These are phyloP conservation scores for Russula sp. DNA, from an alignment of 768 basidiomycete species.

Conservation along the genomic window DNA sequence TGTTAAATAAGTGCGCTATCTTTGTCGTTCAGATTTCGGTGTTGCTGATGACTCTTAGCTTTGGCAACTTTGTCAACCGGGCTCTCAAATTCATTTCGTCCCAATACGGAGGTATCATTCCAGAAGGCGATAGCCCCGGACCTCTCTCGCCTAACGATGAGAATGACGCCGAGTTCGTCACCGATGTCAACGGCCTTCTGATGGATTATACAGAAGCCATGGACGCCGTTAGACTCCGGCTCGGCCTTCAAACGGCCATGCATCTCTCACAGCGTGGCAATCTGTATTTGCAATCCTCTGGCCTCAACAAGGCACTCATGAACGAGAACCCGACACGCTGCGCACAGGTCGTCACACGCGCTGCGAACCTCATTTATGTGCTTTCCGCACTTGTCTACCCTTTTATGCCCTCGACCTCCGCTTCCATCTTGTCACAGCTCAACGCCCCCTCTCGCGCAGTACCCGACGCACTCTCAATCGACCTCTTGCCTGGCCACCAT, in stretches of 20 bases:
- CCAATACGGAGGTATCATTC: slow-evolving; percentile 74
- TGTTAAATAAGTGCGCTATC: slow-evolving; percentile 75
- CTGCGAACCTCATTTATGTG: slow-evolving; percentile 88
- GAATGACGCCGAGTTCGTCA: slow-evolving; percentile 68
- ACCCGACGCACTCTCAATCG: slow-evolving; percentile 64
- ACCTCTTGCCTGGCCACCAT: slow-evolving; percentile 81
- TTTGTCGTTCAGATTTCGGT: background rate
- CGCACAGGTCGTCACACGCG: slow-evolving; percentile 83
- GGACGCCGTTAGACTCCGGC: slow-evolving; percentile 87
- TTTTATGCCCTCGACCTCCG: slow-evolving; percentile 92
- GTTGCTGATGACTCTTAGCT: slow-evolving; percentile 38
- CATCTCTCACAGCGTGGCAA: slow-evolving; percentile 84
- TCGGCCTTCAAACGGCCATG: slow-evolving; percentile 87
- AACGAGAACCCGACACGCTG: slow-evolving; percentile 75
- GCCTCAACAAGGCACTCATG: slow-evolving; percentile 86
- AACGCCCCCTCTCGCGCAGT: slow-evolving; percentile 83
- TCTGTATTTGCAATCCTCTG: slow-evolving; percentile 88
- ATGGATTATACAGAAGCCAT: slow-evolving; percentile 79
- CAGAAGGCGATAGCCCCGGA: slow-evolving; percentile 71
- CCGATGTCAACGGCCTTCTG: slow-evolving; percentile 71
- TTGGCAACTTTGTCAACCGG: slow-evolving; percentile 98
- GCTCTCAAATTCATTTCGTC: slow-evolving; percentile 86
- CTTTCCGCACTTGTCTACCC: slow-evolving; percentile 84
- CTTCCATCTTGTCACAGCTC: slow-evolving; percentile 75
- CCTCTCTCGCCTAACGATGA: slow-evolving; percentile 62